Evolutionary conservation across 2,329 filamentous ascomycete species (phyloP).

Genomic region (Orbilia ellipsospora): DNA sequence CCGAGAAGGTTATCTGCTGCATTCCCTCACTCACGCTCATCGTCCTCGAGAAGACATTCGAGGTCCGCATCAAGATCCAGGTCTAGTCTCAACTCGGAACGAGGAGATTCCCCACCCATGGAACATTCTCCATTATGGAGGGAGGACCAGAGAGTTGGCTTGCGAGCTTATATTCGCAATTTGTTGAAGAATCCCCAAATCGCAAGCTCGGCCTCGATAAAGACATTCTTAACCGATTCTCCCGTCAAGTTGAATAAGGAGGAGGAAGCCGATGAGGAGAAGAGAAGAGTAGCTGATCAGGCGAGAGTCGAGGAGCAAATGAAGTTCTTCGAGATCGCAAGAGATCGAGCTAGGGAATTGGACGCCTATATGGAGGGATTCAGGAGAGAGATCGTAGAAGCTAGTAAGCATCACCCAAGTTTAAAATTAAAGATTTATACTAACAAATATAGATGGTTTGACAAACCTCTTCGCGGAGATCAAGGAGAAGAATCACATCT

Average conservation of each 20-base stretch:
- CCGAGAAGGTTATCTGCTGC: slow-evolving; percentile 62
- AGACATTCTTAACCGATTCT: slow-evolving; percentile 81
- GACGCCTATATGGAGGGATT: slow-evolving; percentile 97
- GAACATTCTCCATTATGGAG: slow-evolving; percentile 72
- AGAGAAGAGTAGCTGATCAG: slow-evolving; percentile 83
- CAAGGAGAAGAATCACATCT: slow-evolving; percentile 85
- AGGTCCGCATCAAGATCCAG: slow-evolving; percentile 57
- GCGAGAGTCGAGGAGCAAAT: slow-evolving; percentile 91
- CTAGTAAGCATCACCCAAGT: slow-evolving; percentile 68
- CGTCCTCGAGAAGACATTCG: slow-evolving; percentile 49
- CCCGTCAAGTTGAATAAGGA: slow-evolving; percentile 81
- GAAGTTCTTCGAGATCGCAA: slow-evolving; percentile 93
- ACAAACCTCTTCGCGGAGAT: slow-evolving; percentile 94
- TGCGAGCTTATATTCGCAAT: slow-evolving; percentile 88
- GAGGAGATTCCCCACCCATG: slow-evolving; percentile 47
- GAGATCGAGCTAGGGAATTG: slow-evolving; percentile 87
- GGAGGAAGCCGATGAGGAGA: slow-evolving; percentile 82
- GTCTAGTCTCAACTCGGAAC: slow-evolving; percentile 32
- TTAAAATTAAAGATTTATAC: not conserved
- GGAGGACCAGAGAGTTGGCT: slow-evolving; percentile 88
- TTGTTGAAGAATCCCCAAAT: slow-evolving; percentile 86
- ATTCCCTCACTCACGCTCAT: slow-evolving; percentile 47
- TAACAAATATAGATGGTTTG: slow-evolving; percentile 73
- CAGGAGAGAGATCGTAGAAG: slow-evolving; percentile 74
- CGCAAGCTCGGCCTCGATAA: slow-evolving; percentile 82